Evolutionary conservation across 371 early-diverging fungal species (phyloP).

Genomic region (Phascolomyces articulosus): DNA sequence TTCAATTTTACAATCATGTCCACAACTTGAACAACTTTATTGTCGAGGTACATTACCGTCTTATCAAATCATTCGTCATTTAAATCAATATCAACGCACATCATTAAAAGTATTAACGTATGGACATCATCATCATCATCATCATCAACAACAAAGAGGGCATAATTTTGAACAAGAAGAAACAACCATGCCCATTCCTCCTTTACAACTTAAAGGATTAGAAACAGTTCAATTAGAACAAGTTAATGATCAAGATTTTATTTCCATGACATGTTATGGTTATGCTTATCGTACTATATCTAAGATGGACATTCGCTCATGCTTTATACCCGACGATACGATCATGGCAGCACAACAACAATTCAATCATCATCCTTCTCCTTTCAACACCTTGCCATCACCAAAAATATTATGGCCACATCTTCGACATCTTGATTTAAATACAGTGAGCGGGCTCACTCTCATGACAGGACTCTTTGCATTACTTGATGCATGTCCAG

Average conservation of each 20-base stretch:
- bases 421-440: not conserved
- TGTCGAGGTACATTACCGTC: not conserved
- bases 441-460: not conserved
- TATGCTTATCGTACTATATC: constrained; percentile 6
- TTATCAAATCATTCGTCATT: constrained; percentile 1
- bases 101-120: not conserved
- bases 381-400: no score
- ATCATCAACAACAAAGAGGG: no score
- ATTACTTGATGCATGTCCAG: not conserved
- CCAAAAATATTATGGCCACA: not conserved
- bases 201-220: not conserved
- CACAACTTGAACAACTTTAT: constrained; percentile 5
- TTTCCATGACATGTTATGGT: not conserved
- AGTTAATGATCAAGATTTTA: not conserved
- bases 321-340: not conserved
- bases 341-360: not conserved
- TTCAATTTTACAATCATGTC: constrained; percentile 1
- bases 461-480: not conserved
- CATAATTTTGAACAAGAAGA: no score
- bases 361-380: no score
- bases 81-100: not conserved
- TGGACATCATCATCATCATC: not conserved
- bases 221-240: not conserved
- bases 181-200: no score
- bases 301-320: not conserved